phyloP scores from a whole-genome alignment of 2,329 filamentous ascomycete species.

The Trichophyton simii region DNA sequence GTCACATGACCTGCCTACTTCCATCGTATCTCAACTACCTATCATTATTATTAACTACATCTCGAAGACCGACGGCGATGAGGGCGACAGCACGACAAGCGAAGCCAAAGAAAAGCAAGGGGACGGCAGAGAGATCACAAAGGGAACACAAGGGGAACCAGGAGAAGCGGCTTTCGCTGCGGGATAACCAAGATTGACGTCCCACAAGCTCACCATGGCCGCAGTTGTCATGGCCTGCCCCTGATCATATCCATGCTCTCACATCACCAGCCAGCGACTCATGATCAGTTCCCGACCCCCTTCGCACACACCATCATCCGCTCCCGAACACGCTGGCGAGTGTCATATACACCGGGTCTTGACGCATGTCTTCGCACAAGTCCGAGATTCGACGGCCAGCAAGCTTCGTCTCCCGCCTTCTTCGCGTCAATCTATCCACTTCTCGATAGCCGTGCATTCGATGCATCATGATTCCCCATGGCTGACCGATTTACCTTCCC shows the following conservation, averaged over 20 bases:
- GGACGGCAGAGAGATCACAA: not conserved
- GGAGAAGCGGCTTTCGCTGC: not conserved
- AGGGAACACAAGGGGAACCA: not conserved
- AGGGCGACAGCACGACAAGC: not conserved
- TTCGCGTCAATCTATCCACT: not conserved
- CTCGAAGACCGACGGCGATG: not conserved
- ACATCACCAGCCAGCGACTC: not conserved
- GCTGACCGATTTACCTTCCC: not conserved
- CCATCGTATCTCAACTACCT: too few relatives aligned
- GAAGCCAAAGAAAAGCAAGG: not conserved
- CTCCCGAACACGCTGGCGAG: not conserved
- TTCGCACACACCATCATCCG: not conserved
- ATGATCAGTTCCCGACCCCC: not conserved
- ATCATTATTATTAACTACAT: not conserved
- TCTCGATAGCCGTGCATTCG: not conserved
- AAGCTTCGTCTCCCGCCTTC: constrained; percentile 1
- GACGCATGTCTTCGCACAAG: not conserved
- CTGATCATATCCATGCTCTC: not conserved
- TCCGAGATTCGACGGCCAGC: not conserved
- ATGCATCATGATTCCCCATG: not conserved
- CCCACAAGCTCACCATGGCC: not conserved
- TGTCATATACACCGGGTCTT: not conserved
- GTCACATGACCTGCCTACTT: not conserved
- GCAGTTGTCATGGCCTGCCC: not conserved
- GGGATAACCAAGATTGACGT: not conserved